A percentile compares a stretch with the other conserved stretches of the same genome.
Evolutionary conservation across 2,329 filamentous ascomycete species (phyloP).

Genomic region (Penicillium sp.): DNA sequence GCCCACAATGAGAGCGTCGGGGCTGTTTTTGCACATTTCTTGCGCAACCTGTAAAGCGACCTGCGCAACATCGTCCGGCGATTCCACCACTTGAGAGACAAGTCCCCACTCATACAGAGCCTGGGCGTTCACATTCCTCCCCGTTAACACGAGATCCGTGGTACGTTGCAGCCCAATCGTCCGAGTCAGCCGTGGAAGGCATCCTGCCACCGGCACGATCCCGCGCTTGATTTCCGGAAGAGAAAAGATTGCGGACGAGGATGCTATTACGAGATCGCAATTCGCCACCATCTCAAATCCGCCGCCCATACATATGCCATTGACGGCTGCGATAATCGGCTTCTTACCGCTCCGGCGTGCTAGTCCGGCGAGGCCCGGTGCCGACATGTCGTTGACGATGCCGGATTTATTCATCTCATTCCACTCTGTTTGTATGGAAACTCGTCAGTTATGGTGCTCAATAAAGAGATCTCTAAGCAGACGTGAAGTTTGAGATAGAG

Average conservation of each 20-base stretch:
- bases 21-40: constrained; percentile 63
- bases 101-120: constrained; percentile 66
- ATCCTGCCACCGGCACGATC: constrained; percentile 69
- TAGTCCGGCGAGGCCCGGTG: constrained; percentile 63
- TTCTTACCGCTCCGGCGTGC: constrained; percentile 68
- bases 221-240: constrained; percentile 71
- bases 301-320: constrained; percentile 71
- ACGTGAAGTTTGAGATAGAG: neutral
- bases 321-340: constrained; percentile 73
- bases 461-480: neutral
- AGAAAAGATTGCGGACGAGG: constrained; percentile 58
- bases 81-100: constrained; percentile 63
- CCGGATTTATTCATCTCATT: constrained; percentile 43
- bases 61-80: constrained; percentile 27
- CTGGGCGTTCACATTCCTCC: constrained; percentile 57
- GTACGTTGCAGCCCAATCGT: constrained; percentile 68
- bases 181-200: constrained; percentile 63
- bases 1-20: constrained; percentile 69
- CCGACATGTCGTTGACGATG: constrained; percentile 34
- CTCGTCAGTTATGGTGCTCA: neutral
- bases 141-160: constrained; percentile 68
- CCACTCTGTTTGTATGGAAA: constrained; percentile 49
- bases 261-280: constrained; percentile 62
- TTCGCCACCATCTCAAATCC: constrained; percentile 76
- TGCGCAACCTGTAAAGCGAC: constrained; percentile 58